Base-by-base conservation (phyloP, 345 rosid species). In the Linum usitatissimum region DNA sequence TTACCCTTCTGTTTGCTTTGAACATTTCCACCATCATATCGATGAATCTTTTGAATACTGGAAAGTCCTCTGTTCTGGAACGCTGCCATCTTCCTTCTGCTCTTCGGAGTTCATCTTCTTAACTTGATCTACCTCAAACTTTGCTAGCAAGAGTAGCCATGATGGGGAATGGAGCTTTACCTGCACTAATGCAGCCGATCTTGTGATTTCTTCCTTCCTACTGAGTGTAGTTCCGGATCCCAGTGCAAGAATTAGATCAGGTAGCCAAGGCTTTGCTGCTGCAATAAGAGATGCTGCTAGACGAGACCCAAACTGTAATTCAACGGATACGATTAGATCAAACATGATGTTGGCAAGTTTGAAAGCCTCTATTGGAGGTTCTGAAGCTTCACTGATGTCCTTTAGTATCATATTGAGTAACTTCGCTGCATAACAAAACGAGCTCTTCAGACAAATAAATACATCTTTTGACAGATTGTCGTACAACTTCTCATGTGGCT, bases 241-340 rank as follows among this genome's bases (percentile, higher is more conserved):
- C 65, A 93, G 65, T 64, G 85, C 88, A 66, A 93, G 84, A 77
- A 86, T 69, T 76, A 90, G 64, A 84, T 93, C 99, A 53, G 97
- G 94, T 67, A 93, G 70, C 96, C 99, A 93, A 55, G 86, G 76
- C 76, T 75, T 87, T 53, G 78, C 75, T 62, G 70, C 84, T 51
- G 85, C 71, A 60, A 84, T 54, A 67, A 90, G 71, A 36, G 81
- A 79, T 42, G 75, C 74, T 23, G 90, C 88, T 12, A 66, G 78
- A 55, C 71, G 73, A 17, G 84, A 79, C 45, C 94, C 81, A 68
- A 82, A 10, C 55, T 67, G 68, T 63, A 66, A 48, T 73, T 90
- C 97, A 54, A 74, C 67, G 6, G 79, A 67, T 48, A 73, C 57
- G 55, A 86, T 68, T 31, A 93, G 72, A 70, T 80, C 81, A 28